These are phyloP conservation scores for Monoraphidium neglectum DNA, from an alignment of 139 green algal species.

Conservation along the genomic window DNA sequence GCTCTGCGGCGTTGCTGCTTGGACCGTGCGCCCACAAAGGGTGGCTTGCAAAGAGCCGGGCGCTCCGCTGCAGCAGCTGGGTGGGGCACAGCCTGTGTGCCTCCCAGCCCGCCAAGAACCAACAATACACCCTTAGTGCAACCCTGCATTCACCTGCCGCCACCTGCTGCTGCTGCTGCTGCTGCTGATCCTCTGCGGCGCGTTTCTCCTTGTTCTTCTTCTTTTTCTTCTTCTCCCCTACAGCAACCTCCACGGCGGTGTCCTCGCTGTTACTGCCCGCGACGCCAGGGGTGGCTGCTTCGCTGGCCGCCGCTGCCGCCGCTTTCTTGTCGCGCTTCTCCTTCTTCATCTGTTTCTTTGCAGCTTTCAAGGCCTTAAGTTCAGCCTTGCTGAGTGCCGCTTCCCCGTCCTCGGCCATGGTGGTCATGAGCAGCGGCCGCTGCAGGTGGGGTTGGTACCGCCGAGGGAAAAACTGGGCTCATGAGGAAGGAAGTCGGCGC, in stretches of 20 bases:
- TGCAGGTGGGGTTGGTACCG: no score
- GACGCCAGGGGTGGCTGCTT: no score
- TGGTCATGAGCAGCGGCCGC: no score
- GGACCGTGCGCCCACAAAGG: conserved; percentile 28
- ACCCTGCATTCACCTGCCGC: conserved; percentile 14
- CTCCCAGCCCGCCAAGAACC: neutral
- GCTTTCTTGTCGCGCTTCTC: conserved; percentile 35
- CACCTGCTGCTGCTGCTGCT: conserved; percentile 23
- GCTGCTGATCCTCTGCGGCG: conserved; percentile 28
- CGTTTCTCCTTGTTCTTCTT: neutral
- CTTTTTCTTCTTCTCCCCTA: neutral
- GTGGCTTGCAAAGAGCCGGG: neutral
- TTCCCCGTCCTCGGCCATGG: neutral
- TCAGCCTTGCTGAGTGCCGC: neutral
- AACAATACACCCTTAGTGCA: no score
- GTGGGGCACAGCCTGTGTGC: no score
- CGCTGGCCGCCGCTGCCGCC: neutral
- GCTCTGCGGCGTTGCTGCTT: conserved; percentile 14
- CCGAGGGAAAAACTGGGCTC: no score
- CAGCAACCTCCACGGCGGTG: neutral
- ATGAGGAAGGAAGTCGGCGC: no score
- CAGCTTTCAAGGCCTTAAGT: neutral
- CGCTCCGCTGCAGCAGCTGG: no score
- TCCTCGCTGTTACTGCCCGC: neutral
- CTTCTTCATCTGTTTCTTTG: conserved; percentile 6